Base-by-base conservation (phyloP, 2,329 filamentous ascomycete genomes). In the Colletotrichum somersetense region DNA sequence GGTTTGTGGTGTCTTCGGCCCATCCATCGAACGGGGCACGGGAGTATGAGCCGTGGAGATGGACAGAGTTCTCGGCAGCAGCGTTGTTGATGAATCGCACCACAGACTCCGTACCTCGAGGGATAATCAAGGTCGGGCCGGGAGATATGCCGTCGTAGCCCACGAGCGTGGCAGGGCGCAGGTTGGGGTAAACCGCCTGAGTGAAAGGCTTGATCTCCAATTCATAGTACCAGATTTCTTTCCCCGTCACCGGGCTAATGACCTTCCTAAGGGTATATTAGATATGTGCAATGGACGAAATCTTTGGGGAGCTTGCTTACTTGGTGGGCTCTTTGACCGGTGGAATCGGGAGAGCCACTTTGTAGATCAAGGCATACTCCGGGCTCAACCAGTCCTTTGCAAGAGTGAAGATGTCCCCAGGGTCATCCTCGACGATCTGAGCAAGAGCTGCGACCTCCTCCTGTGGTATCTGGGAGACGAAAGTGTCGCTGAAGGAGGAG, bases 41-140 rank as follows among this genome's bases (percentile, higher is more conserved):
- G 33, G 84, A 85, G 57, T 83, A 87, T 18, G 86, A 88, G 1
- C 88, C 88, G 74, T 89, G 88, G n/a, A 89, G 81, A 79, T 89
- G 88, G 12, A 88, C 83, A 5, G 85, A 83, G 55, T 83, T 84
- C 18, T 83, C 81, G 1, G 78, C 77, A 20, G 79, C 78, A 16
- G 83, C 83, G 33, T 85, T 83, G 78, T 90, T 90, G 73, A 85
- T 81, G 72, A 86, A 85, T 46, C 86, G 80, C 10, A 88, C 83
- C 4, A 88, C 82, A 8, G 83, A 83, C 77, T 88, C 84, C 38
- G 81, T 78, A 0, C 85, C 85, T 66, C 79, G 78, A 26, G 81
- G 79, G 72, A 86, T 82, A n/a, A 80, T 75, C 67, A 87, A 85
- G 2, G 83, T 87, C 4, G 85, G 85, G 0, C 87, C 86, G 6